Evolutionary conservation across 306 rosid species (phyloP), one percentile per base, ranked within the genome.

Genomic region (Notholithocarpus densiflorus): DNA sequence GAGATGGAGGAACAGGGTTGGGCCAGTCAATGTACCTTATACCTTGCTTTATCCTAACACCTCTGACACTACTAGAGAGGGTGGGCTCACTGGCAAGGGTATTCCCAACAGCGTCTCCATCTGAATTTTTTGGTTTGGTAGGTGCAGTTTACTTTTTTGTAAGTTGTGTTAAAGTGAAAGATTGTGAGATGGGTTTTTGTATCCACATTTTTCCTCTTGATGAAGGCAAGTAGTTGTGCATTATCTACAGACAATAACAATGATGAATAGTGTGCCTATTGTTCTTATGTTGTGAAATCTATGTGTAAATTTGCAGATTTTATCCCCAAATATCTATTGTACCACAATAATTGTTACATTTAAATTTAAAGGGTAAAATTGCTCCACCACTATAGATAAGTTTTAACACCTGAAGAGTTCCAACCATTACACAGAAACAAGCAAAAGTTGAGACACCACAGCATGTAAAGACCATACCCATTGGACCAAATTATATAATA

Each of bases 21-120:
- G 98, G 9, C 90, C 90, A 1, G 90, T 93, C 26, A 87, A 89
- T 5, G 2, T 92, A 66, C 97, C 98, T 26, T 93, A 96, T 68
- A 96, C 93, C 1, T 82, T 96, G 77, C 87, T 96, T 18, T 90
- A 78, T 72, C 99, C 99, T 2, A 91, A 89, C 57, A 96, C 98
- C 55, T 96, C 98, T 0, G 95, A 90, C 70, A 45, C 43, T 74
- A 83, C 91, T 2, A 82, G 75, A 85, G 86, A 81, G 69, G 94
- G 93, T 26, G 99, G 98, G 55, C 96, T 96, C 82, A 86, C 91
- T 27, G 99, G 96, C 5, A 96, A 89, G 85, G 99, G 99, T 43
- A 91, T 96, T n/a, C 98, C 99, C 40, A 93, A 93, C 34, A 93
- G 98, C 61, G 32, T 93, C 76, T 96, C 99, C 1, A 96, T 96